phyloP scores from a whole-genome alignment of 2,329 filamentous ascomycete species.

The Penicillium sp. region DNA sequence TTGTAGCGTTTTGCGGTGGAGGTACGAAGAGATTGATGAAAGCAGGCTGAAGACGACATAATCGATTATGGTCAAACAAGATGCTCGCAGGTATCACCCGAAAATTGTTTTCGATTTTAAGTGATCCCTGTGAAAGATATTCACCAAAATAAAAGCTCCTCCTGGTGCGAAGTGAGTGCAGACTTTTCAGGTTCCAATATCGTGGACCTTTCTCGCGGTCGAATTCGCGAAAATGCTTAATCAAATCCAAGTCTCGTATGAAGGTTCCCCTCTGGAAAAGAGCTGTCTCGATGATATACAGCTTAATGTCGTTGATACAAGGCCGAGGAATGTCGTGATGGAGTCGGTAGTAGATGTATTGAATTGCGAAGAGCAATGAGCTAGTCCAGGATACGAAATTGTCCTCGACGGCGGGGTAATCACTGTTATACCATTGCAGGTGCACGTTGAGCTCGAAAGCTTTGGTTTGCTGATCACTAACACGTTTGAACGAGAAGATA shows the following conservation, averaged over 20 bases:
- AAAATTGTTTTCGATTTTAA: constrained; percentile 17
- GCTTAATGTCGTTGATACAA: constrained; percentile 12
- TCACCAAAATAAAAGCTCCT: constrained; percentile 16
- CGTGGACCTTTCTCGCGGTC: too few species aligned
- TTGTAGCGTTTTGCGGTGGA: neutral
- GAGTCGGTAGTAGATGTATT: constrained; percentile 22
- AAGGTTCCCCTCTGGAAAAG: constrained; percentile 15
- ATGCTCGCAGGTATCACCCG: constrained; percentile 16
- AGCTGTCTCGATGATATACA: constrained; percentile 17
- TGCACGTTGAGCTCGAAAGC: constrained; percentile 9
- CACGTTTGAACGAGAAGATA: constrained; percentile 11
- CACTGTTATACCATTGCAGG: constrained; percentile 4
- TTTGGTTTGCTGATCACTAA: constrained; percentile 3
- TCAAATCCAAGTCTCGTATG: constrained; percentile 17
- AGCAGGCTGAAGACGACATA: constrained; percentile 12
- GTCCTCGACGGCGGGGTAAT: neutral
- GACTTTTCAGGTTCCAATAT: constrained; percentile 2
- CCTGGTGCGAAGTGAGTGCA: constrained; percentile 5
- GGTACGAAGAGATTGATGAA: constrained; percentile 4
- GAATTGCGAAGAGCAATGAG: constrained; percentile 9
- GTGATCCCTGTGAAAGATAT: constrained; percentile 21
- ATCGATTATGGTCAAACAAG: constrained; percentile 10
- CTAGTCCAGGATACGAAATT: constrained; percentile 11
- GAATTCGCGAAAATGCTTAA: constrained; percentile 11
- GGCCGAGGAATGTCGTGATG: constrained; percentile 7